Percentiles rank a stretch among this genome's conserved stretches.
Evolutionary conservation across 441 rosid species (phyloP).

Genomic region (Macaranga tanarius): DNA sequence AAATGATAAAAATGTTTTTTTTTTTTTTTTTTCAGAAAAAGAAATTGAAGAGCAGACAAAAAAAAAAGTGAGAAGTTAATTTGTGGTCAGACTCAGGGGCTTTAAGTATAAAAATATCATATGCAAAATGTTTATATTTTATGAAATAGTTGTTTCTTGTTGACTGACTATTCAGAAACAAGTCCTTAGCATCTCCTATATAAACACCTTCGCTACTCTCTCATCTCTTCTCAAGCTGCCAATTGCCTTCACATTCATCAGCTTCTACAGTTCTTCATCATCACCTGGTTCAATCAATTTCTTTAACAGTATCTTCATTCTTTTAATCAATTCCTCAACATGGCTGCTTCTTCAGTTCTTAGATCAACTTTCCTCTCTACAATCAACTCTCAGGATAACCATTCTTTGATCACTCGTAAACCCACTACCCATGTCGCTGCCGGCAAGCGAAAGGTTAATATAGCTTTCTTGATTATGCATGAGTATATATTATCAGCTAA

Average conservation of each 20-base stretch:
- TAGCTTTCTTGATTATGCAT: no score
- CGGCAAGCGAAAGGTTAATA: background rate
- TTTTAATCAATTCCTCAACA: background rate
- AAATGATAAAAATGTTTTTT: no score
- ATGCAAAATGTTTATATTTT: no score
- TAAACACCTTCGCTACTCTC: background rate
- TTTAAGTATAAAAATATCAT: no score
- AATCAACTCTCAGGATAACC: conserved; percentile 12
- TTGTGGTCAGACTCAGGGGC: no score
- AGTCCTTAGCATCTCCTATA: background rate
- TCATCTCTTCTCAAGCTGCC: background rate
- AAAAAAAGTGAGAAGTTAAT: no score
- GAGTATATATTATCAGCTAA: no score
- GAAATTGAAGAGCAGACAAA: no score
- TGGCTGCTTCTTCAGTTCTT: conserved; percentile 28
- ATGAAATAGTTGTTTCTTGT: background rate
- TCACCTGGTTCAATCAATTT: background rate
- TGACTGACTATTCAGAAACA: conserved; percentile 3
- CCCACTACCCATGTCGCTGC: background rate
- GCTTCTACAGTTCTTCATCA: background rate
- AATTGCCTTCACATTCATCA: background rate
- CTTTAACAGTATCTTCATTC: no score
- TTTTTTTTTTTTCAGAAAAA: no score
- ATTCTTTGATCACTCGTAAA: conserved; percentile 1
- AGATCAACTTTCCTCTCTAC: conserved; percentile 21